Conservation (phyloP, 1,139 yeast species). For the Debaryomycetaceae sp. region DNA sequence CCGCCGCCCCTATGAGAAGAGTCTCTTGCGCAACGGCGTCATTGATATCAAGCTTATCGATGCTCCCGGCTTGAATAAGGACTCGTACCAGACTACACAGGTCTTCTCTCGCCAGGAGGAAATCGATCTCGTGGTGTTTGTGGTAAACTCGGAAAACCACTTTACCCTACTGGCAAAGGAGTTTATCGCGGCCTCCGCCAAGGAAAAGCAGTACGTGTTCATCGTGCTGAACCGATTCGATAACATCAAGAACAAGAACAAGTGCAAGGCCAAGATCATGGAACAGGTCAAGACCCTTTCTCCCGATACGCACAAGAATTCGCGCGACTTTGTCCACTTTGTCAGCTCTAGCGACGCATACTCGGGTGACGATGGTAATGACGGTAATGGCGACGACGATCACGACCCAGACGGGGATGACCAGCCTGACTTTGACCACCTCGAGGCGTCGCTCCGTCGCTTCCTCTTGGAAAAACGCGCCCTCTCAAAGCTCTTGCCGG, state of each 20-base stretch:
- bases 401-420: slow-evolving; percentile 21
- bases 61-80: slow-evolving; percentile 95
- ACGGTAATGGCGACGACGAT: slow-evolving; percentile 20
- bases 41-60: slow-evolving; percentile 89
- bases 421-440: slow-evolving; percentile 65
- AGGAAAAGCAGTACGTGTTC: slow-evolving; percentile 84
- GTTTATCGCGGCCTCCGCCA: slow-evolving; percentile 82
- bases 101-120: slow-evolving; percentile 95
- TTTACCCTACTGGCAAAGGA: slow-evolving; percentile 92
- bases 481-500: slow-evolving; percentile 82
- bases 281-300: slow-evolving; percentile 82
- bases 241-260: slow-evolving; percentile 64
- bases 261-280: slow-evolving; percentile 66
- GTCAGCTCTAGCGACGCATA: slow-evolving; percentile 52
- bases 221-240: slow-evolving; percentile 93
- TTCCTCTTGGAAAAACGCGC: slow-evolving; percentile 87
- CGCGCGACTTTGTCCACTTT: slow-evolving; percentile 89
- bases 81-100: slow-evolving; percentile 88
- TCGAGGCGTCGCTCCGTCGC: slow-evolving; percentile 76
- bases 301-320: slow-evolving; percentile 84
- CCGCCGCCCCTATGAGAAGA: slow-evolving; percentile 53
- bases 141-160: slow-evolving; percentile 92
- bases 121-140: slow-evolving; percentile 91
- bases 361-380: slow-evolving; percentile 13
- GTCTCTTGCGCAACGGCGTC: slow-evolving; percentile 78